Conservation (phyloP, 192 early-diverging fungal species). For the Pilobolus umbonatus region DNA sequence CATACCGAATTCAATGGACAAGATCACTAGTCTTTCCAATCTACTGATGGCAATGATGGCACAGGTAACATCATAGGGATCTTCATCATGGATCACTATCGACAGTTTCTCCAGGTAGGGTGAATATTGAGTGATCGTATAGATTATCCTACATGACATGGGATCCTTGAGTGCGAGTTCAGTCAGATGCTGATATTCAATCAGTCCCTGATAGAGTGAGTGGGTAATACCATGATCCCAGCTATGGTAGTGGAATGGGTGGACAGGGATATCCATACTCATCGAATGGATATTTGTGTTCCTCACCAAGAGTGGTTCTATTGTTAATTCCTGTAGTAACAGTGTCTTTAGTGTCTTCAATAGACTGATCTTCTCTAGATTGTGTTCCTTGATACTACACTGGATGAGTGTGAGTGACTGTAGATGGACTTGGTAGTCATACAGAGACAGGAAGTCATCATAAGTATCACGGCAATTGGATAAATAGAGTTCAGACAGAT, state of each 20-base stretch:
- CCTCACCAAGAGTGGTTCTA: conserved; percentile 13
- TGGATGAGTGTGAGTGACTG: conserved; percentile 15
- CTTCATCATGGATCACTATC: conserved; percentile 24
- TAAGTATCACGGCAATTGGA: conserved; percentile 31
- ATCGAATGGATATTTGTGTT: neutral
- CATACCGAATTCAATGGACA: conserved; percentile 28
- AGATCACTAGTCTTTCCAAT: conserved; percentile 5
- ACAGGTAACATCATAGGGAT: neutral
- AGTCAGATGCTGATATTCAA: conserved; percentile 17
- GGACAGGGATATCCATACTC: neutral
- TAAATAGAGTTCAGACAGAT: conserved; percentile 26
- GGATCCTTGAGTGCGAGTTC: conserved; percentile 25
- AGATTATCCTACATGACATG: conserved; percentile 6
- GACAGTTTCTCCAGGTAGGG: conserved; percentile 25
- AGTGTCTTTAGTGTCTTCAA: conserved; percentile 9
- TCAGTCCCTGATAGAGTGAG: conserved; percentile 15
- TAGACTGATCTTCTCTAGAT: conserved; percentile 7
- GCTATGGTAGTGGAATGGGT: conserved; percentile 6
- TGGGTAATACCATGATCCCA: conserved; percentile 9
- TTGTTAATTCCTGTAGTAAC: conserved; percentile 22
- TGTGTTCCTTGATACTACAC: conserved; percentile 24
- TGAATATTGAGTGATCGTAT: conserved; percentile 15
- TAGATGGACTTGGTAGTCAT: conserved; percentile 10
- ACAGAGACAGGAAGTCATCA: conserved; percentile 28
- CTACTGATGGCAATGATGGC: conserved; percentile 7